These are phyloP conservation scores for Podosphaera leucotricha DNA, from an alignment of 2,329 filamentous ascomycete species.

Conservation along the genomic window DNA sequence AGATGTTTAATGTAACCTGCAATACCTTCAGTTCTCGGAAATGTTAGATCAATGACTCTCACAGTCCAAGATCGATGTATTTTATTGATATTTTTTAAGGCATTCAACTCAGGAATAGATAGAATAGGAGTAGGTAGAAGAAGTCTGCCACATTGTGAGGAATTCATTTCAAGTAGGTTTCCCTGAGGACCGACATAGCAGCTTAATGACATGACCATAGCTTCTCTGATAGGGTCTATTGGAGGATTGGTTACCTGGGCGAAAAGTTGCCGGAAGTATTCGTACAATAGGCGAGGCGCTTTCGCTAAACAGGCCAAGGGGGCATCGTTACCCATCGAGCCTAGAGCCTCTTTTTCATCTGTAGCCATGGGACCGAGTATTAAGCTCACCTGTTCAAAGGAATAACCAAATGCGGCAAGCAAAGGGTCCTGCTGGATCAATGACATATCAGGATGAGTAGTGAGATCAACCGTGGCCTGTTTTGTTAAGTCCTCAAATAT, in stretches of 20 bases:
- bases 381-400: conserved; percentile 81
- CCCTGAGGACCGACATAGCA: conserved; percentile 93
- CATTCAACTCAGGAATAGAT: conserved; percentile 76
- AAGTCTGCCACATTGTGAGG: conserved; percentile 67
- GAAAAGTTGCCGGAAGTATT: conserved; percentile 95
- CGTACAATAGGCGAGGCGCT: conserved; percentile 69
- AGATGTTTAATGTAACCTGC: conserved; percentile 70
- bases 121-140: conserved; percentile 74
- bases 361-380: conserved; percentile 88
- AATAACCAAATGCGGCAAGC: conserved; percentile 76
- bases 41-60: conserved; percentile 78
- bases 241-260: conserved; percentile 95
- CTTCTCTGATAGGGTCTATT: conserved; percentile 90
- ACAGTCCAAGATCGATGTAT: conserved; percentile 65
- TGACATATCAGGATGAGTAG: conserved; percentile 39
- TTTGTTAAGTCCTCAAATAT: conserved; percentile 38
- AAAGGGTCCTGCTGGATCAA: conserved; percentile 66
- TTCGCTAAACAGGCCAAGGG: conserved; percentile 79
- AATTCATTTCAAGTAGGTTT: conserved; percentile 82
- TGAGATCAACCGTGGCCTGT: conserved; percentile 37
- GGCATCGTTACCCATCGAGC: conserved; percentile 95
- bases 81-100: conserved; percentile 51
- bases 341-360: conserved; percentile 88
- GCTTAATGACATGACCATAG: conserved; percentile 93
- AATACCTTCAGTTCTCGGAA: conserved; percentile 63